Base-by-base conservation (phyloP, 176 grass and related monocot genomes). In the Zizania latifolia region DNA sequence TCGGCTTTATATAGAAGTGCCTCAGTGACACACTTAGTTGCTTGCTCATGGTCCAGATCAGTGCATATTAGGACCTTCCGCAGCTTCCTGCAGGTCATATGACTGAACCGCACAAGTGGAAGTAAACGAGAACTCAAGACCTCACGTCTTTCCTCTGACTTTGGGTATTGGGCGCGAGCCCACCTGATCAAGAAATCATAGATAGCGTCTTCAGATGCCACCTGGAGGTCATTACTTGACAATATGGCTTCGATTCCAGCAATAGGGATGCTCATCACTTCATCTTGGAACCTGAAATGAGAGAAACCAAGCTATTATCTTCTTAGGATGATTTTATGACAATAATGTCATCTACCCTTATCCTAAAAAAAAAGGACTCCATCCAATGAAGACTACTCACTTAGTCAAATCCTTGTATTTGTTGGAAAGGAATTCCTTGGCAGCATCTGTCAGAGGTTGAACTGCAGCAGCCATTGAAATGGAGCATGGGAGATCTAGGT, bases 401-500 rank as follows among this genome's bases (percentile, higher is more conserved):
- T 90, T 90, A 14, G 72, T 87, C 53, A 93, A 60, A 77, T 94
- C 91, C 58, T 72, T 90, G 72, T 76, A 93, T 54, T 86, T 88
- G 21, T 79, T 67, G 19, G 75, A 78, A 57, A 94, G 87, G 35
- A 86, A 94, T 29, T 90, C 82, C 78, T 90, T 94, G 24, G 88
- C 84, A 41, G 84, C 82, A 68, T 80, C 85, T 68, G 75, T 88
- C 58, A 94, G 48, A 26, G 82, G 78, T 66, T 86, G 88, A 74
- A 90, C 85, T 63, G 88, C 91, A 50, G 74, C 67, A 34, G 81
- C 81, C 75, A 86, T 92, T 53, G 86, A 94, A 77, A 98, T 79
- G 32, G 83, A 83, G 41, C 73, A 92, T 16, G 90, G 94, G 5
- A 94, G 88, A 77, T 98, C 94, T 67, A 98, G 84, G 69, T 92